These are phyloP conservation scores for Phialophora verrucosa DNA, from an alignment of 2,329 filamentous ascomycete genomes.

Conservation along the genomic window DNA sequence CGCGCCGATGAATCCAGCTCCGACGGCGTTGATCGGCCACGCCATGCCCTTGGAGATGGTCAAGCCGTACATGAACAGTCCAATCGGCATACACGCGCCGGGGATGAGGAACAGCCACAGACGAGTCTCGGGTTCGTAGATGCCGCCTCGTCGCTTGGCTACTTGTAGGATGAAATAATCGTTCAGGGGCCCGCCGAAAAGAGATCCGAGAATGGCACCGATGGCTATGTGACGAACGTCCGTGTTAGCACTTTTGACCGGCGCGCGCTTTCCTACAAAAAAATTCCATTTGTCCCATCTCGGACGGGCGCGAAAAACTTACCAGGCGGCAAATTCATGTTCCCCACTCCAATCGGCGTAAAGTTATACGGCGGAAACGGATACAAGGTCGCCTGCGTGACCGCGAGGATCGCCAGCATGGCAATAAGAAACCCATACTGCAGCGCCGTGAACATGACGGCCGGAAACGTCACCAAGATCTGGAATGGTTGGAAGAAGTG, in stretches of 20 bases:
- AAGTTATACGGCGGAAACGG: slow-evolving; percentile 46
- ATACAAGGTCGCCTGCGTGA: slow-evolving; percentile 46
- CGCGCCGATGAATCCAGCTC: slow-evolving; percentile 47
- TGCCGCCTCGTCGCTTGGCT: slow-evolving; percentile 53
- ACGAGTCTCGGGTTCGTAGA: slow-evolving; percentile 58
- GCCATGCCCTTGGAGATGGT: slow-evolving; percentile 44
- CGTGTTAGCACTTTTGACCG: background rate
- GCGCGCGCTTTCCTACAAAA: too few relatives aligned
- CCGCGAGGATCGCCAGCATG: slow-evolving; percentile 46
- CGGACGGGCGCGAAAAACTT: background rate
- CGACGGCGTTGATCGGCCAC: slow-evolving; percentile 41
- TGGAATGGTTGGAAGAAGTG: slow-evolving; percentile 45
- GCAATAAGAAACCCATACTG: slow-evolving; percentile 49
- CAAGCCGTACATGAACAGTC: slow-evolving; percentile 51
- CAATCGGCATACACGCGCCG: slow-evolving; percentile 43
- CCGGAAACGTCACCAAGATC: slow-evolving; percentile 46
- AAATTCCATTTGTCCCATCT: background rate
- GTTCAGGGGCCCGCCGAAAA: slow-evolving; percentile 50
- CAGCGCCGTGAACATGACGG: slow-evolving; percentile 49
- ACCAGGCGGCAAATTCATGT: slow-evolving; percentile 42
- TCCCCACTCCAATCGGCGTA: slow-evolving; percentile 43
- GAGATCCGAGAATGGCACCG: slow-evolving; percentile 48
- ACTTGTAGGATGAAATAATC: slow-evolving; percentile 51
- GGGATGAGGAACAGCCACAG: slow-evolving; percentile 49
- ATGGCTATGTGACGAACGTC: slow-evolving; percentile 41